Conservation (phyloP, 2,329 filamentous ascomycete genomes). For the Mycosphaerella sp. region DNA sequence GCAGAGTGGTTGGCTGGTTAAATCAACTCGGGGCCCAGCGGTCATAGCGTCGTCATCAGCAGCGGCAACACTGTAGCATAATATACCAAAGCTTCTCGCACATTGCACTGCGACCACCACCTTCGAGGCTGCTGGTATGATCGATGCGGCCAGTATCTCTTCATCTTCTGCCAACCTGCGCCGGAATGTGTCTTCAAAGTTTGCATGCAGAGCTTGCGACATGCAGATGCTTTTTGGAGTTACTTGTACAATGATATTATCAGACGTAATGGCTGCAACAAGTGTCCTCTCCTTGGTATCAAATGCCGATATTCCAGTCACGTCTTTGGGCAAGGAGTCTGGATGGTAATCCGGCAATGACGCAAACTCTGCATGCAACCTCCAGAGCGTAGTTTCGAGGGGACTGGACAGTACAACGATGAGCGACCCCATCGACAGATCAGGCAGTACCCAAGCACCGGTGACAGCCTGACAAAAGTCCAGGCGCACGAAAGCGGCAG, state of each 20-base stretch:
- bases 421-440: slow-evolving; percentile 29
- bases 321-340: slow-evolving; percentile 8
- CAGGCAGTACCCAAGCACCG: slow-evolving; percentile 36
- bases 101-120: slow-evolving; percentile 19
- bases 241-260: slow-evolving; percentile 28
- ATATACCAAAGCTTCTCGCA: slow-evolving; percentile 9
- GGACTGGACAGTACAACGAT: slow-evolving; percentile 35
- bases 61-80: slow-evolving; percentile 8
- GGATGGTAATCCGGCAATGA: neutral
- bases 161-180: slow-evolving; percentile 9
- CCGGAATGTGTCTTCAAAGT: slow-evolving; percentile 27
- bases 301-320: slow-evolving; percentile 20
- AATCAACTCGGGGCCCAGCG: neutral
- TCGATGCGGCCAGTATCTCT: slow-evolving; percentile 23
- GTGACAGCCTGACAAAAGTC: slow-evolving; percentile 23
- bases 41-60: slow-evolving; percentile 8
- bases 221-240: slow-evolving; percentile 23
- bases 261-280: slow-evolving; percentile 16
- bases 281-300: slow-evolving; percentile 26
- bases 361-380: slow-evolving; percentile 16
- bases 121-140: slow-evolving; percentile 13
- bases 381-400: slow-evolving; percentile 22
- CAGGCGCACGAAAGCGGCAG: slow-evolving; percentile 25
- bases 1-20: slow-evolving; percentile 14
- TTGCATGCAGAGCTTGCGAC: slow-evolving; percentile 18